A percentile compares a stretch with the other conserved stretches of the same genome.
phyloP scores from a whole-genome alignment of 371 early-diverging fungal species.

The Syncephalastrum sp. region DNA sequence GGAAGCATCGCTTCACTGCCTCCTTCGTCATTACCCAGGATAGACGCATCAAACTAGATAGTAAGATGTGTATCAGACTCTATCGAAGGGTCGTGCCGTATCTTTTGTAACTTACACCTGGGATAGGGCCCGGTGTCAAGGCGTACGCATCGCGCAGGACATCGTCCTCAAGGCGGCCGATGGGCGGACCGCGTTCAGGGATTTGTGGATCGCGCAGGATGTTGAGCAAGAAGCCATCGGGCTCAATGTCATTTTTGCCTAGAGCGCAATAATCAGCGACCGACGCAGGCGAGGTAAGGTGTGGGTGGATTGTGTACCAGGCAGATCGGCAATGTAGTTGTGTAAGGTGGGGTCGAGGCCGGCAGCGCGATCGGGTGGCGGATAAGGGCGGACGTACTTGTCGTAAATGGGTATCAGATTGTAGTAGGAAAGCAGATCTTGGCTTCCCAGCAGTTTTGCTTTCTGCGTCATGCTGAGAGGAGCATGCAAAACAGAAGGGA shows the following conservation, averaged over 20 bases:
- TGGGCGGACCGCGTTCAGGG: slow-evolving; percentile 30
- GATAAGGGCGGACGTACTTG: slow-evolving; percentile 52
- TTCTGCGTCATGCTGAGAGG: too few species aligned
- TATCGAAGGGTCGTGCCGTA: not conserved
- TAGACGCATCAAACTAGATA: slow-evolving; percentile 55
- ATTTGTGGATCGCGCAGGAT: slow-evolving; percentile 45
- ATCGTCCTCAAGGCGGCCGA: slow-evolving; percentile 39
- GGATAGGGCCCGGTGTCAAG: slow-evolving; percentile 56
- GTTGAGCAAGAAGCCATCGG: slow-evolving; percentile 41
- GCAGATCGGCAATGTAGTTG: slow-evolving; percentile 53
- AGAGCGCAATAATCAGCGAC: not conserved
- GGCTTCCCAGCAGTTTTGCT: slow-evolving; percentile 46
- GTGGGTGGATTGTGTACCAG: slow-evolving; percentile 39
- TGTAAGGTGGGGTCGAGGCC: slow-evolving; percentile 45
- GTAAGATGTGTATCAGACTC: not conserved
- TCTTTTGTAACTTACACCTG: slow-evolving; percentile 43
- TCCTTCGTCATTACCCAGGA: slow-evolving; percentile 54
- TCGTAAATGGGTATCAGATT: slow-evolving; percentile 58
- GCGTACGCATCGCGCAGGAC: slow-evolving; percentile 51
- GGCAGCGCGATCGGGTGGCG: slow-evolving; percentile 39
- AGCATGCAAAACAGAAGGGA: too few species aligned
- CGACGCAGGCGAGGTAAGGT: not conserved
- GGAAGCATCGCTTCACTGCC: slow-evolving; percentile 9
- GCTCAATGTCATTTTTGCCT: slow-evolving; percentile 41
- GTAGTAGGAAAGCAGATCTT: slow-evolving; percentile 56